Conservation (phyloP, 768 basidiomycete genomes). For the Cantharellus cinnabarinus region DNA sequence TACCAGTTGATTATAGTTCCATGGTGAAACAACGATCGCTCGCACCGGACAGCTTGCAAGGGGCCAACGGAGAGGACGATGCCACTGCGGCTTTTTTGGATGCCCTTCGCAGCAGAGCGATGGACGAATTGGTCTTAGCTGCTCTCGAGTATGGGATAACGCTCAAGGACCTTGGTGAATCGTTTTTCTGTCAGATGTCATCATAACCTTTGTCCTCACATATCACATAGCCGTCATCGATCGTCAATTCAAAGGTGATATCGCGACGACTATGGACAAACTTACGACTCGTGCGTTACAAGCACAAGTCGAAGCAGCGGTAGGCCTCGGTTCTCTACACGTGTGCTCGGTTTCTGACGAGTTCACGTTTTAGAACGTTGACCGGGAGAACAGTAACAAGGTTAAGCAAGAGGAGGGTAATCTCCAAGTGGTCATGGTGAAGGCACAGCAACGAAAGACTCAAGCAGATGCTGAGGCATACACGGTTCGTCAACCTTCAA, state of each 20-base stretch:
- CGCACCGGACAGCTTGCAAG: conserved; percentile 50
- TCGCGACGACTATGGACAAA: conserved; percentile 69
- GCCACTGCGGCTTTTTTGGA: conserved; percentile 61
- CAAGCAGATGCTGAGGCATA: background rate
- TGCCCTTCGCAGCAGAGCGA: conserved; percentile 58
- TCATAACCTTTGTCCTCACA: background rate
- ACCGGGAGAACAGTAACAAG: conserved; percentile 72
- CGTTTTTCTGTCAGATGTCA: background rate
- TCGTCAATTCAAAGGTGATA: conserved; percentile 75
- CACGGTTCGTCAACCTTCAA: background rate
- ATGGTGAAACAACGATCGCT: conserved; percentile 66
- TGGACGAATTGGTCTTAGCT: conserved; percentile 71
- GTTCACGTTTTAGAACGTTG: conserved; percentile 39
- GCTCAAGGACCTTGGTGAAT: conserved; percentile 53
- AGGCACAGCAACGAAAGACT: conserved; percentile 25
- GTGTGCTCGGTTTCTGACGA: background rate
- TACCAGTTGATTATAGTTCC: conserved; percentile 30
- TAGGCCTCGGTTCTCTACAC: conserved; percentile 16
- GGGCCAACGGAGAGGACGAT: conserved; percentile 29
- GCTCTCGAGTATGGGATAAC: conserved; percentile 70
- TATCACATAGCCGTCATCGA: conserved; percentile 50
- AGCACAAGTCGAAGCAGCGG: conserved; percentile 73
- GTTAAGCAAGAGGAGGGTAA: conserved; percentile 72
- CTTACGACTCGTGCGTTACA: conserved; percentile 66
- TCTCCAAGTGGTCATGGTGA: conserved; percentile 56